Percentiles rank a stretch among this genome's conserved stretches.
These are phyloP conservation scores for Edaphochlamys debaryana DNA, from an alignment of 139 green algal species.

Conservation along the genomic window DNA sequence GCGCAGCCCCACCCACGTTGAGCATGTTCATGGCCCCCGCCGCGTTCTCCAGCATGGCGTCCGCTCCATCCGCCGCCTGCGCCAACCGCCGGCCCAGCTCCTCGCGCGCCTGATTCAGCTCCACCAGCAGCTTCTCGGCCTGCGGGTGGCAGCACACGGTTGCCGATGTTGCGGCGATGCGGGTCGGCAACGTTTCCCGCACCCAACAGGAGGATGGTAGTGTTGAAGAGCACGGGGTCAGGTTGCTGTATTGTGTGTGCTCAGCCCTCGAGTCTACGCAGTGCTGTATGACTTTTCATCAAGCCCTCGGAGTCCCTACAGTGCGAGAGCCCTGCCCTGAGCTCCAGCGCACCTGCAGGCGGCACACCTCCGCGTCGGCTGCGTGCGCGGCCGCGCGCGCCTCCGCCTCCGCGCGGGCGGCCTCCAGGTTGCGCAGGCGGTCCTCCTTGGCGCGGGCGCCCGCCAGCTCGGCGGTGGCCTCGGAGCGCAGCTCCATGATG, in stretches of 20 bases:
- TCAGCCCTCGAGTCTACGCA: no score
- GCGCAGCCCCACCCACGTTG: conserved; percentile 34
- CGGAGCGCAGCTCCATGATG: conserved; percentile 55
- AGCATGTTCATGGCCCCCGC: conserved; percentile 49
- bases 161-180: background rate
- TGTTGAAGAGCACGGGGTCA: no score
- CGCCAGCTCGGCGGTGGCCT: conserved; percentile 57
- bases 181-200: no score
- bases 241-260: no score
- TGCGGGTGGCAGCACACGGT: background rate
- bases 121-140: conserved; percentile 49
- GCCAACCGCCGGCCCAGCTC: conserved; percentile 42
- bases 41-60: conserved; percentile 56
- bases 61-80: conserved; percentile 37
- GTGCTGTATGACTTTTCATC: no score
- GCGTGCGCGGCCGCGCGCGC: conserved; percentile 63
- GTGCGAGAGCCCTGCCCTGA: no score
- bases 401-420: conserved; percentile 59
- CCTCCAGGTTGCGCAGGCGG: conserved; percentile 50
- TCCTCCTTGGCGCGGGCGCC: conserved; percentile 53
- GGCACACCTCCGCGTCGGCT: conserved; percentile 53
- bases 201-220: no score
- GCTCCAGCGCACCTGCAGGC: conserved; percentile 58
- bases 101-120: conserved; percentile 46
- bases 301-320: no score